These are phyloP conservation scores for Zymoseptoria ardabiliae DNA, from an alignment of 2,329 filamentous ascomycete species.

Conservation along the genomic window DNA sequence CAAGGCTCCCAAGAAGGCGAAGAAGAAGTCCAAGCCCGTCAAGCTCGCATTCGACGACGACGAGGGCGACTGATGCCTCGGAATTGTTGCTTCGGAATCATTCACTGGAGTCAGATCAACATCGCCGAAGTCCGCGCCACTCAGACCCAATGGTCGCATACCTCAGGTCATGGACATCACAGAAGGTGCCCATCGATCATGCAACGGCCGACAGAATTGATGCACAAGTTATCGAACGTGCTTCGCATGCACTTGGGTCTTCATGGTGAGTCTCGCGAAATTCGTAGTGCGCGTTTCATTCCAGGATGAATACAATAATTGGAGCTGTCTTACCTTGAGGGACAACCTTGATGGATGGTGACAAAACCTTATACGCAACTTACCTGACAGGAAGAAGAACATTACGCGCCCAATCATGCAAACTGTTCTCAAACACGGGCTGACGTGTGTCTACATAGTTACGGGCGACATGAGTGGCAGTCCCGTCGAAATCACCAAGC, in stretches of 20 bases:
- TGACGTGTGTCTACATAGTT: neutral
- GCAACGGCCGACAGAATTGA: neutral
- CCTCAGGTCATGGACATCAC: neutral
- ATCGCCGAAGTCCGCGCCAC: neutral
- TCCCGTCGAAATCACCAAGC: no score
- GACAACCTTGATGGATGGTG: conserved; percentile 4
- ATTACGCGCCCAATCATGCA: neutral
- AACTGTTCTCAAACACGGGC: neutral
- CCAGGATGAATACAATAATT: no score
- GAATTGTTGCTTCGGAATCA: neutral
- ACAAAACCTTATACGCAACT: conserved; percentile 10
- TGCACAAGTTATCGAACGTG: neutral
- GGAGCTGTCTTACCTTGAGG: conserved; percentile 10
- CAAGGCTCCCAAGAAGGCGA: conserved; percentile 25
- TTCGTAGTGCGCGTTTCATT: neutral
- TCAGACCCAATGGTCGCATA: neutral
- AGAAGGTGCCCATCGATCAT: neutral
- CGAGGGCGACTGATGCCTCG: conserved; percentile 13
- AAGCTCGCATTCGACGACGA: conserved; percentile 32
- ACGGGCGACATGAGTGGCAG: no score
- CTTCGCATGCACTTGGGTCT: neutral
- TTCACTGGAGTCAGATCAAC: neutral
- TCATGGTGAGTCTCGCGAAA: neutral
- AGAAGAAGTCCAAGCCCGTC: conserved; percentile 30
- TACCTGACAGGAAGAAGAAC: neutral